phyloP scores from a whole-genome alignment of 768 basidiomycete genomes.

The Infundibulicybe gibba region DNA sequence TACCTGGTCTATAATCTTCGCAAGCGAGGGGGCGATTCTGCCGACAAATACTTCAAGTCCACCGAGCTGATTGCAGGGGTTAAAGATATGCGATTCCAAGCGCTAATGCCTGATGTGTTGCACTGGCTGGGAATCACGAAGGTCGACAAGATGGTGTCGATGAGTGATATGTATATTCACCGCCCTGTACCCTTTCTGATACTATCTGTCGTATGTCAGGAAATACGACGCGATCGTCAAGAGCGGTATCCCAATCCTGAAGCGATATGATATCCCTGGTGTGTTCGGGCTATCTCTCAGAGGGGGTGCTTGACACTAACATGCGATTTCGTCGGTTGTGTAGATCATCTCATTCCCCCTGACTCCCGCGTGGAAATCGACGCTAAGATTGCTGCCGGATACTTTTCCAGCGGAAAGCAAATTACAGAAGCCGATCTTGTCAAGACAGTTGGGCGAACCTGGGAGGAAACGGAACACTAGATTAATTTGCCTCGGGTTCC shows the following conservation, averaged over 20 bases:
- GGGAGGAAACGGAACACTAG: conserved; percentile 88
- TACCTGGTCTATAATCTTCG: conserved; percentile 96
- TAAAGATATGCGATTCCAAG: conserved; percentile 93
- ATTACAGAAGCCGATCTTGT: conserved; percentile 75
- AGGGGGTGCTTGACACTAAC: background rate
- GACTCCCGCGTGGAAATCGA: conserved; percentile 94
- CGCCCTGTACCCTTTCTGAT: background rate
- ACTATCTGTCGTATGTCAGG: conserved; percentile 30
- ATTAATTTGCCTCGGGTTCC: background rate
- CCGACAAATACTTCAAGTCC: conserved; percentile 90
- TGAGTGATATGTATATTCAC: conserved; percentile 73
- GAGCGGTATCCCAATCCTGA: conserved; percentile 78
- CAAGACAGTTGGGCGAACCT: conserved; percentile 84
- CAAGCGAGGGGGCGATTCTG: conserved; percentile 91
- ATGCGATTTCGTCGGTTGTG: background rate
- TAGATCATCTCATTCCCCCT: conserved; percentile 84
- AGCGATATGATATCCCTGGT: conserved; percentile 87
- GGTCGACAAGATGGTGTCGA: conserved; percentile 86
- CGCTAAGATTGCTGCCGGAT: conserved; percentile 93
- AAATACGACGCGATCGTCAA: conserved; percentile 95
- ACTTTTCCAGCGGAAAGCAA: conserved; percentile 80
- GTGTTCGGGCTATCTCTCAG: conserved; percentile 16
- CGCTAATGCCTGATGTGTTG: conserved; percentile 93
- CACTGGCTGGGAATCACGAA: conserved; percentile 95
- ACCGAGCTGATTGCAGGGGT: conserved; percentile 95